Evolutionary conservation across 106 monocot genomes (phyloP), one percentile per base, ranked within the genome.

Genomic region (Allium sativum): DNA sequence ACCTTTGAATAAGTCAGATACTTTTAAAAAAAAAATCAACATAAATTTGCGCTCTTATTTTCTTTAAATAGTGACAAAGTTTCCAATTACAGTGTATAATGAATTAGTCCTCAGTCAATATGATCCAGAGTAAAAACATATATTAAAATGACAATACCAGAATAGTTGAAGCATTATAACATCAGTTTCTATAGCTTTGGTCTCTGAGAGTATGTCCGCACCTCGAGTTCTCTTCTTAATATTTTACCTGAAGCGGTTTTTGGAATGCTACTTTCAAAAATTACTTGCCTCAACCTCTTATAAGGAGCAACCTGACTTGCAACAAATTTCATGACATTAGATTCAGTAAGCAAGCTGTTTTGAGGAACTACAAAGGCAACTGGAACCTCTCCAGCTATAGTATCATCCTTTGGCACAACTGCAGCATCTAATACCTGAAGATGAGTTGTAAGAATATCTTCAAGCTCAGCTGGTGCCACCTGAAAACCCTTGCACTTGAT

Each of bases 401-500:
- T 78, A 81, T 94, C 89, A n/a, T 54, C 53, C 47, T n/a, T n/a
- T n/a, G 92, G 92, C 45, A 96, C 84, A 12, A 96, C 96, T 55
- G 75, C 90, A 47, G 96, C 82, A 74, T 96, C 96, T 53, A 84
- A 63, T 68, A 96, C 87, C 57, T 90, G 84, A 40, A 84, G 71
- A 70, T 96, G 96, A 21, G 84, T 74, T 52, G 86, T 74, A 64
- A 96, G 87, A 58, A 96, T 53, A 2, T 69, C 87, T 74, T 96
- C 96, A 45, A 96, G 73, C 48, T 96, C 96, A 31, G 96, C 96
- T 53, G 96, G 96, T 58, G 96, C 96, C 72, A 93, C 89, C 78
- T 94, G 93, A 69, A 79, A 83, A 50, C 93, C 93, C 72, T 86
- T 89, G 69, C 72, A 89, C 40, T 89, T 93, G 52, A 89, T 93